phyloP scores from a whole-genome alignment of 805 yeast genomes.

The Hanseniaspora guilliermondii region DNA sequence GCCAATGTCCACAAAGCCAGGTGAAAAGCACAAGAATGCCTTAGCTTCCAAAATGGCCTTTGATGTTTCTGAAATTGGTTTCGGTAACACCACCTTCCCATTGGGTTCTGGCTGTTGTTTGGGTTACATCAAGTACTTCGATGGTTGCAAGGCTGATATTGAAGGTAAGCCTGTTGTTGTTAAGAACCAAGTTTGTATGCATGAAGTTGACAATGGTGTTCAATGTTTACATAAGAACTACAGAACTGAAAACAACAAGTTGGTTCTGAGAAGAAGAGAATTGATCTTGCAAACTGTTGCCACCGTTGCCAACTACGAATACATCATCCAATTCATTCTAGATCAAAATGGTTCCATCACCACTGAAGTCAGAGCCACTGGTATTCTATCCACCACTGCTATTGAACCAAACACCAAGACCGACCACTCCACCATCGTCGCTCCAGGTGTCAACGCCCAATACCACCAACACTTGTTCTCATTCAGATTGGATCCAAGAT shows the following conservation, averaged over 20 bases:
- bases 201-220: conserved; percentile 66
- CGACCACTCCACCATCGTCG: conserved; percentile 60
- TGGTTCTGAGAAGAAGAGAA: conserved; percentile 61
- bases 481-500: conserved; percentile 69
- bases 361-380: conserved; percentile 74
- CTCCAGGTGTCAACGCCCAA: conserved; percentile 72
- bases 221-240: conserved; percentile 70
- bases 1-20: conserved; percentile 13
- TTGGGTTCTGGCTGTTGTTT: conserved; percentile 67
- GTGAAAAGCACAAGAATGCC: conserved; percentile 41
- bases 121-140: conserved; percentile 65
- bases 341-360: conserved; percentile 69
- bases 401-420: conserved; percentile 55
- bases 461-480: conserved; percentile 73
- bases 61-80: conserved; percentile 76
- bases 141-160: conserved; percentile 43
- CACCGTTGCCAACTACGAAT: conserved; percentile 76
- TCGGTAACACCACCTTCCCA: conserved; percentile 60
- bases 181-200: conserved; percentile 67
- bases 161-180: conserved; percentile 51
- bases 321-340: conserved; percentile 56
- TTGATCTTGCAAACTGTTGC: conserved; percentile 70
- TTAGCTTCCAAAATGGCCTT: conserved; percentile 79
- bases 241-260: conserved; percentile 58
- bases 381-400: conserved; percentile 76